Evolutionary conservation across 1,284 basidiomycete species (phyloP).

Genomic region (Cutaneotrichosporon daszewskae): DNA sequence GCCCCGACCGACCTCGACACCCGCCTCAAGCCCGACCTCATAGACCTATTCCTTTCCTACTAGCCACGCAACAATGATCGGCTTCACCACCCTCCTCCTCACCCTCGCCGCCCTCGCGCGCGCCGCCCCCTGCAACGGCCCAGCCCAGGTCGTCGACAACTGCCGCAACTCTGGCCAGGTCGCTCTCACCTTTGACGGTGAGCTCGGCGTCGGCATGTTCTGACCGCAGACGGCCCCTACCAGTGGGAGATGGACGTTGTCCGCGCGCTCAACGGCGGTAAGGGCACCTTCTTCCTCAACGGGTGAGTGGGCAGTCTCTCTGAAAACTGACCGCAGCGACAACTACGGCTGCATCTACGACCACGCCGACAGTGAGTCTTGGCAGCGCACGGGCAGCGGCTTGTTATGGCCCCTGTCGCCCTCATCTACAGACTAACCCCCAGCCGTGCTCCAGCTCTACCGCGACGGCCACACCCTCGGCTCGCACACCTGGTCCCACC

Average conservation of each 20-base stretch:
- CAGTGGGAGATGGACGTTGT: conserved; percentile 49
- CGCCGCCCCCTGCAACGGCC: conserved; percentile 13
- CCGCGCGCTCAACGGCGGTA: conserved; percentile 48
- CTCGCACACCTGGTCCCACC: conserved; percentile 57
- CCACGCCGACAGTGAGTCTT: conserved; percentile 10
- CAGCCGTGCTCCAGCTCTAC: conserved; percentile 9
- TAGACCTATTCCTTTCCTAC: not conserved
- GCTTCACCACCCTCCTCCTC: conserved; percentile 14
- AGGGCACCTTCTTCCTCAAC: conserved; percentile 58
- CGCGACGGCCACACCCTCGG: conserved; percentile 51
- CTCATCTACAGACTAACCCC: not conserved
- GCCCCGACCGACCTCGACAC: not conserved
- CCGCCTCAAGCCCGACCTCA: no score
- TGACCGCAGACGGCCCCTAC: conserved; percentile 51
- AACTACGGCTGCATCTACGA: conserved; percentile 55
- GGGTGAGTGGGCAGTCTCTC: conserved; percentile 26
- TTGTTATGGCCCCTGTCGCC: no score
- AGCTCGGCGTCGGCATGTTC: conserved; percentile 9
- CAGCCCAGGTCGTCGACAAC: conserved; percentile 30
- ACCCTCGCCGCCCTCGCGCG: conserved; percentile 14
- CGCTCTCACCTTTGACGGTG: conserved; percentile 55
- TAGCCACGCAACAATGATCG: not conserved
- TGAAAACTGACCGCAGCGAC: conserved; percentile 13
- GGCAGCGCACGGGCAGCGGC: no score
- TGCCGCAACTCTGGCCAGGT: conserved; percentile 35